These are phyloP conservation scores for Geranium incanum DNA, from an alignment of 441 rosid genomes.

Conservation along the genomic window DNA sequence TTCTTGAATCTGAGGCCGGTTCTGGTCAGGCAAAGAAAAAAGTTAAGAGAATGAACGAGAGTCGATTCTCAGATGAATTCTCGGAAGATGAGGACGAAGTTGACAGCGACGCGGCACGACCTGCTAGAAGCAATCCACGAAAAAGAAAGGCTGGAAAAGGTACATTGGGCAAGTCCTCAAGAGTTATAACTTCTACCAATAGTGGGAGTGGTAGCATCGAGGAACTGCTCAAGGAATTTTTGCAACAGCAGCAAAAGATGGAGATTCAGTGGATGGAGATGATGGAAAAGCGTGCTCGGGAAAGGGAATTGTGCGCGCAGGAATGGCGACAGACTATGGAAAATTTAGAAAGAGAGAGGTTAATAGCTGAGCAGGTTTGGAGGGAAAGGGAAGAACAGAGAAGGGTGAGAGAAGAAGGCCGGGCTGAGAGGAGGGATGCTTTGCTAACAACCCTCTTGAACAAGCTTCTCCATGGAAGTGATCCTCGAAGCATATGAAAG, in stretches of 20 bases:
- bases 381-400: constrained; percentile 51
- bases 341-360: constrained; percentile 46
- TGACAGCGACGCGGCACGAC: constrained; percentile 33
- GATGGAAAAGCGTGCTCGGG: constrained; percentile 43
- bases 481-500: constrained; percentile 17
- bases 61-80: constrained; percentile 31
- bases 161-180: constrained; percentile 21
- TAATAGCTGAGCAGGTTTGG: constrained; percentile 42
- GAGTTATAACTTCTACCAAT: constrained; percentile 13
- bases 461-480: constrained; percentile 31
- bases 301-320: constrained; percentile 38
- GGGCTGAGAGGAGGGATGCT: constrained; percentile 49
- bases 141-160: constrained; percentile 37
- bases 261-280: constrained; percentile 42
- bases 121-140: constrained; percentile 22
- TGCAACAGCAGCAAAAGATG: constrained; percentile 43
- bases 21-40: constrained; percentile 31
- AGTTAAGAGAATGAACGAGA: constrained; percentile 24
- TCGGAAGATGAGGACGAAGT: constrained; percentile 37
- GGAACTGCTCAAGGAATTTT: constrained; percentile 42
- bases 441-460: constrained; percentile 37
- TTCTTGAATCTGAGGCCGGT: constrained; percentile 36
- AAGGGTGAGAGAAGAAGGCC: constrained; percentile 41
- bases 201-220: constrained; percentile 14
- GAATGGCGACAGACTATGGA: constrained; percentile 48